These are phyloP conservation scores for Populus tremula DNA, from an alignment of 345 rosid genomes.

Conservation along the genomic window DNA sequence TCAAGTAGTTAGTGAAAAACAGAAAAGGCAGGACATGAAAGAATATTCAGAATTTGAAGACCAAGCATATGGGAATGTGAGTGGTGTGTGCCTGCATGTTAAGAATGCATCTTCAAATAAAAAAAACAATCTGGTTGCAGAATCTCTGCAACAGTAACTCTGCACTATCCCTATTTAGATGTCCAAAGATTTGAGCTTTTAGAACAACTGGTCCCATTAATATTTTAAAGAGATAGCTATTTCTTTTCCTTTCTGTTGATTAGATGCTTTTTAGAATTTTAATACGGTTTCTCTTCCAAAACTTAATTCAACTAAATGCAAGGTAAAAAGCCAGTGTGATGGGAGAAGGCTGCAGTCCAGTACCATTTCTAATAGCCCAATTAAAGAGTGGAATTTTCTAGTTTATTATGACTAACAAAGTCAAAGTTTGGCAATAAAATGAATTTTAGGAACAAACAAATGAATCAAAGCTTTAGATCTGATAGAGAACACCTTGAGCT, in stretches of 20 bases:
- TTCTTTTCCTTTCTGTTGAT: not conserved
- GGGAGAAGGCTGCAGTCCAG: not conserved
- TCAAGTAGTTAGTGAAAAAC: not conserved
- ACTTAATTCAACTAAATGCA: not conserved
- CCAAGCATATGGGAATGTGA: not conserved
- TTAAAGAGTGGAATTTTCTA: not conserved
- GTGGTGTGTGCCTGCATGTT: not conserved
- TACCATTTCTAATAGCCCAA: not conserved
- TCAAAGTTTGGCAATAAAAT: not conserved
- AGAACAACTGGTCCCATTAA: not conserved
- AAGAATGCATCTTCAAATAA: not conserved
- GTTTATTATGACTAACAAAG: not conserved
- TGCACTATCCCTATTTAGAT: not conserved
- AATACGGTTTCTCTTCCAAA: not conserved
- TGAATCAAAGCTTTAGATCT: not conserved
- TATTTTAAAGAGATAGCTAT: not conserved
- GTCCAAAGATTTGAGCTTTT: not conserved
- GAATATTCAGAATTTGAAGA: not conserved
- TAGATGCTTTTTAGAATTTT: not conserved
- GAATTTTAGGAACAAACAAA: not conserved
- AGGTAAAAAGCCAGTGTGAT: not conserved
- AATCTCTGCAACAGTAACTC: not conserved
- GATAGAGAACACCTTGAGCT: not conserved
- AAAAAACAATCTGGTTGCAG: not conserved
- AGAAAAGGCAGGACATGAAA: not conserved